phyloP scores from a whole-genome alignment of 805 yeast genomes.

The Saccharomycopsis sp. region DNA sequence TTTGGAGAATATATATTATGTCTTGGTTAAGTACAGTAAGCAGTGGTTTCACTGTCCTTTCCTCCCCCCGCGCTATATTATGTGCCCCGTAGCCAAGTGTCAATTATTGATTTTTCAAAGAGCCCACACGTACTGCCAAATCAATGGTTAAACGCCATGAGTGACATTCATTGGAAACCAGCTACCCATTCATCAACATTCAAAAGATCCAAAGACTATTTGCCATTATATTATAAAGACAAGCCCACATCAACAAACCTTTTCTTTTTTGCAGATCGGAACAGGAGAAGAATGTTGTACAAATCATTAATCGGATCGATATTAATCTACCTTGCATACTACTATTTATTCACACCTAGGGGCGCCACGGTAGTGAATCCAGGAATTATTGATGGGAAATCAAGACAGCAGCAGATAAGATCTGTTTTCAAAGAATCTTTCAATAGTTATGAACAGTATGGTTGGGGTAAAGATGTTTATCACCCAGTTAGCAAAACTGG shows the following conservation, averaged over 20 bases:
- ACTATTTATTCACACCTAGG: slow-evolving; percentile 24
- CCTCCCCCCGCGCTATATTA: too few species aligned
- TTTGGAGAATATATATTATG: neutral
- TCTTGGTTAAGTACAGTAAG: neutral
- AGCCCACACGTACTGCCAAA: too few species aligned
- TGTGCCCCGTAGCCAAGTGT: too few species aligned
- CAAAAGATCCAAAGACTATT: slow-evolving; percentile 13
- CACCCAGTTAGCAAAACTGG: slow-evolving; percentile 58
- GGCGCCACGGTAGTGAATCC: slow-evolving; percentile 11
- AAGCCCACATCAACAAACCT: slow-evolving; percentile 31
- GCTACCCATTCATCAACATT: neutral
- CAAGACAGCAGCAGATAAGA: slow-evolving; percentile 50
- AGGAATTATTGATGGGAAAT: neutral
- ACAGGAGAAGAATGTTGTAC: slow-evolving; percentile 33
- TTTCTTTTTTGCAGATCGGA: slow-evolving; percentile 10
- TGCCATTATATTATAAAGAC: slow-evolving; percentile 40
- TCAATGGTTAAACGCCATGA: neutral
- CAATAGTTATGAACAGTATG: slow-evolving; percentile 66
- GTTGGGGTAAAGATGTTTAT: slow-evolving; percentile 81
- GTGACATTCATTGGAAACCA: slow-evolving; percentile 12
- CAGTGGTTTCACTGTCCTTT: too few species aligned
- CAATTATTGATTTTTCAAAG: too few species aligned
- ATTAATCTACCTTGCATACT: slow-evolving; percentile 36
- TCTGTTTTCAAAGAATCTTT: slow-evolving; percentile 69
- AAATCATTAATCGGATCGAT: slow-evolving; percentile 37